Base-by-base conservation (phyloP, 192 early-diverging fungal genomes). In the Backusella sp. region DNA sequence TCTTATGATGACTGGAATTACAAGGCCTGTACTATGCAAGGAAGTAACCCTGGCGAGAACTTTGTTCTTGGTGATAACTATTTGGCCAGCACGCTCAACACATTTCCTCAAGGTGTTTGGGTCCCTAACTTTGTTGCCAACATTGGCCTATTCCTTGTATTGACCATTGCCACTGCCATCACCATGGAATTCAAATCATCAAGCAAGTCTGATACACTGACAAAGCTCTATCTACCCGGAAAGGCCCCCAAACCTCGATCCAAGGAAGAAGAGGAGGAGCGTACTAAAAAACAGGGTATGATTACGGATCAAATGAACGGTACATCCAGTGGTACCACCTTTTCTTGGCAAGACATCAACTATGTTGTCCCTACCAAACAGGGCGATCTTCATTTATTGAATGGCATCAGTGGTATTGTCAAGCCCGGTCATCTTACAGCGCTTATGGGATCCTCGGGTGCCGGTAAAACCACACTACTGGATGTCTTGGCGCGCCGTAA, bases 401-500 rank as follows among this genome's bases (percentile, higher is more conserved):
- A 90, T 76, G 77, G 83, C 36, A 88, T 94, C 86, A 80, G 85
- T 1, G 96, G 96, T 46, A 82, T 88, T 53, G 90, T 94, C 32
- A 81, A 85, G 26, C 87, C 94, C 8, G 94, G 93, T 66, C 89
- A 93, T 68, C 84, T 96, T 59, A 84, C 69, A 88, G 92, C 92
- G 1, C 80, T 97, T 28, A 95, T 97, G 92, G 93, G 93, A 35
- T 86, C 87, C 17, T 88, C 88, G 7, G 89, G 89, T 73, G 87
- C 89, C 36, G 93, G 93, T 44, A 94, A 94, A 79, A 94, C 93
- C 0, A 94, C 93, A 9, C 82, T 94, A 1, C 71, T 93, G 75
- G 92, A 94, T 80, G 84, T 92, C 1, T 81, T 94, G 15, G 90
- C 91, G 53, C 87, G 87, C 74, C 90, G 94, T 82, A 95, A 95